Percentiles rank a stretch among this genome's conserved stretches.
Evolutionary conservation across 805 yeast species (phyloP).

Genomic region (Metschnikowia cerradonensis): DNA sequence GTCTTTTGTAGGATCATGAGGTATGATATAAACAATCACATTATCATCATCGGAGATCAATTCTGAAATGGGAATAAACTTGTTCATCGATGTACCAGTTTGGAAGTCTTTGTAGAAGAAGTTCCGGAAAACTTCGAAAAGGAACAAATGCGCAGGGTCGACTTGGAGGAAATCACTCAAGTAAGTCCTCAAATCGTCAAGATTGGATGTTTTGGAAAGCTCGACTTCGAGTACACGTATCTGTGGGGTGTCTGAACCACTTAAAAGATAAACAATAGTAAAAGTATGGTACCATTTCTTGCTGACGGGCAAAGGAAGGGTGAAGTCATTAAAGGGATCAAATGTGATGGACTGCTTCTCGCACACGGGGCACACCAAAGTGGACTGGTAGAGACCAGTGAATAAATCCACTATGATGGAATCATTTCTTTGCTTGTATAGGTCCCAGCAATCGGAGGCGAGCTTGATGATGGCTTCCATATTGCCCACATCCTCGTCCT

Average conservation of each 20-base stretch:
- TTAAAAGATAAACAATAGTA: slow-evolving; percentile 51
- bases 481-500: slow-evolving; percentile 57
- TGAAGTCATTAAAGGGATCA: slow-evolving; percentile 89
- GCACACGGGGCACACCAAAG: slow-evolving; percentile 85
- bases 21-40: slow-evolving; percentile 56
- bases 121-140: slow-evolving; percentile 50
- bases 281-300: slow-evolving; percentile 68
- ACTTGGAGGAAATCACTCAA: slow-evolving; percentile 47
- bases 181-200: slow-evolving; percentile 57
- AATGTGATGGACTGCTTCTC: slow-evolving; percentile 76
- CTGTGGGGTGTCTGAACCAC: slow-evolving; percentile 37
- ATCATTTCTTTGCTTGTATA: slow-evolving; percentile 76
- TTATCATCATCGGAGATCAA: slow-evolving; percentile 60
- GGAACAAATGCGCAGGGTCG: slow-evolving; percentile 23
- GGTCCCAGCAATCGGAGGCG: slow-evolving; percentile 76
- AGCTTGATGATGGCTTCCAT: slow-evolving; percentile 50
- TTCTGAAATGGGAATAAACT: slow-evolving; percentile 63
- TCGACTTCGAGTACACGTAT: slow-evolving; percentile 61
- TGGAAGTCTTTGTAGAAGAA: slow-evolving; percentile 71
- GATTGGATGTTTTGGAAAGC: slow-evolving; percentile 59
- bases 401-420: slow-evolving; percentile 82
- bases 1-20: slow-evolving; percentile 42
- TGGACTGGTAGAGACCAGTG: slow-evolving; percentile 87
- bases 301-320: slow-evolving; percentile 80
- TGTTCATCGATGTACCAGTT: slow-evolving; percentile 46